Percentiles rank a stretch among this genome's conserved stretches.
These are phyloP conservation scores for Wickerhamomyces sp. DNA, from an alignment of 1,139 yeast genomes.

Conservation along the genomic window DNA sequence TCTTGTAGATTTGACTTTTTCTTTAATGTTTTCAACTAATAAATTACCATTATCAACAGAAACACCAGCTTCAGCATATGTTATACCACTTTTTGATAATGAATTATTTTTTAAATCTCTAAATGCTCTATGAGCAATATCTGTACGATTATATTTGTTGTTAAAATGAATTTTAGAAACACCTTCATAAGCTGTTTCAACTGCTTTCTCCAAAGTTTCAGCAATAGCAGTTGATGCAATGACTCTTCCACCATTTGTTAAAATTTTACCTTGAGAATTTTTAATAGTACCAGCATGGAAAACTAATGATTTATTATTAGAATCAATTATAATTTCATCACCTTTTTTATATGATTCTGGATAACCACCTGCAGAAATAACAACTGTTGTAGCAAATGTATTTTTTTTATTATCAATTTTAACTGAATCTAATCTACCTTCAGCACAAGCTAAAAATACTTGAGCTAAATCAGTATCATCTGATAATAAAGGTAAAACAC, in stretches of 20 bases:
- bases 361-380: conserved; percentile 95
- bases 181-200: conserved; percentile 79
- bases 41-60: conserved; percentile 93
- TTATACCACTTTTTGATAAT: conserved; percentile 23
- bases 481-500: conserved; percentile 80
- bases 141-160: conserved; percentile 80
- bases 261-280: conserved; percentile 46
- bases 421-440: conserved; percentile 88
- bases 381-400: conserved; percentile 83
- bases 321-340: conserved; percentile 63
- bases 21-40: conserved; percentile 86
- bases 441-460: conserved; percentile 90
- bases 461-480: conserved; percentile 88
- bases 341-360: conserved; percentile 87
- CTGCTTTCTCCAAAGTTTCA: conserved; percentile 69
- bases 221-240: conserved; percentile 92
- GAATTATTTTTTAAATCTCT: conserved; percentile 39
- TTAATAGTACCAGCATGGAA: conserved; percentile 92
- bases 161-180: conserved; percentile 69
- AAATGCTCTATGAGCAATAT: conserved; percentile 96
- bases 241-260: conserved; percentile 95
- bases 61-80: conserved; percentile 72
- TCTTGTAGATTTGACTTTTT: conserved; percentile 87
- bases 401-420: conserved; percentile 55
- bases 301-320: conserved; percentile 41